A percentile compares a stretch with the other conserved stretches of the same genome.
Evolutionary conservation across 1,284 basidiomycete genomes (phyloP).

Genomic region (Microbotryum scabiosae): DNA sequence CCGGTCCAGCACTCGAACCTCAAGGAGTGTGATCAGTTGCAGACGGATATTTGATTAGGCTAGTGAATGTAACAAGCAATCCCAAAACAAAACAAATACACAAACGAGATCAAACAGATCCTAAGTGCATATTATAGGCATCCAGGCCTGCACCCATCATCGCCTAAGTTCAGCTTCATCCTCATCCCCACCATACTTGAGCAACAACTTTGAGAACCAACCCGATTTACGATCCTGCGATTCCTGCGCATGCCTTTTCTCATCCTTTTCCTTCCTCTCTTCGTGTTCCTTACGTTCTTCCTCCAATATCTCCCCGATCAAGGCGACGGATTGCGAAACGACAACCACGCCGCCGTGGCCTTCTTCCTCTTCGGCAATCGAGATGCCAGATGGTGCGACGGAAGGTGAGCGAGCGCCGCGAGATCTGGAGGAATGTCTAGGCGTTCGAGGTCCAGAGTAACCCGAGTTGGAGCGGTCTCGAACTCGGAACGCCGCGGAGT

Average conservation of each 20-base stretch:
- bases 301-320: conserved; percentile 21
- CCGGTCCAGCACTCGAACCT: no score
- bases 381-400: conserved; percentile 8
- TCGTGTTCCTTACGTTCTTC: conserved; percentile 23
- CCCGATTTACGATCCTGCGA: conserved; percentile 4
- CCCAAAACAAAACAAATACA: no score
- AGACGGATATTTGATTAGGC: no score
- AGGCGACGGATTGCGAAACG: conserved; percentile 18
- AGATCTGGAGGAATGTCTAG: neutral
- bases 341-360: neutral
- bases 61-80: no score
- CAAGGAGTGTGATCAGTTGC: no score
- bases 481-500: no score
- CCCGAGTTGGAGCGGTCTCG: neutral
- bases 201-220: conserved; percentile 1
- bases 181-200: neutral
- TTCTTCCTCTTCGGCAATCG: conserved; percentile 1
- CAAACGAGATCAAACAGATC: no score
- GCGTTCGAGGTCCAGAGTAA: conserved; percentile 1
- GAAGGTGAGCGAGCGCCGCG: conserved; percentile 12
- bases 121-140: no score
- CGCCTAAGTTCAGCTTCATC: neutral
- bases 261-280: conserved; percentile 7
- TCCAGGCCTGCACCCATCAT: no score
- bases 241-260: neutral